Conservation (phyloP, 306 rosid genomes). For the Vigna angularis region DNA sequence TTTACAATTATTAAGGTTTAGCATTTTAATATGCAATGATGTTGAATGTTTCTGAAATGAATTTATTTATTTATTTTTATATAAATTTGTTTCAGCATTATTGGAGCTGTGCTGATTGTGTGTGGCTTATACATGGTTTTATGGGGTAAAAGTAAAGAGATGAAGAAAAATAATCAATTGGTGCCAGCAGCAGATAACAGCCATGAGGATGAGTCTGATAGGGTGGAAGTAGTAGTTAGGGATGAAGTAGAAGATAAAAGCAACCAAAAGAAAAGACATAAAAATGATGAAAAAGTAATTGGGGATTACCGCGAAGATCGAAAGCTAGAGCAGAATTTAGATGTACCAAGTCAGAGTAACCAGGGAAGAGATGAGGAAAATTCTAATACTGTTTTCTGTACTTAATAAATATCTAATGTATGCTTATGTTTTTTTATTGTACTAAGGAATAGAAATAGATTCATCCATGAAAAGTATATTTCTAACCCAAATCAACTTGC, state of each 20-base stretch:
- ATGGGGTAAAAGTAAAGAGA: slow-evolving; percentile 65
- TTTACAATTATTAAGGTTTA: neutral
- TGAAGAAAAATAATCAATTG: slow-evolving; percentile 42
- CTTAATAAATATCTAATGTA: no score
- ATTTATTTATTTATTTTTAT: neutral
- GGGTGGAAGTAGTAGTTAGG: slow-evolving; percentile 18
- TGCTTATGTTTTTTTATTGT: neutral
- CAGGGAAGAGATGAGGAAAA: neutral
- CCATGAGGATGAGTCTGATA: neutral
- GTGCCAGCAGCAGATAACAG: slow-evolving; percentile 28
- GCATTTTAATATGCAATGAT: no score
- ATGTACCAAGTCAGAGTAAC: neutral
- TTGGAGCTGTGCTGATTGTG: slow-evolving; percentile 54
- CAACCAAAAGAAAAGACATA: neutral
- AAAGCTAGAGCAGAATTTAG: neutral
- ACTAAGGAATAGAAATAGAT: no score
- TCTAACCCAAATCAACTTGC: neutral
- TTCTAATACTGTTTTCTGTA: neutral
- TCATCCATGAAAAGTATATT: no score
- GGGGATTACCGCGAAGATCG: neutral
- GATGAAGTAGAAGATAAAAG: slow-evolving; percentile 18
- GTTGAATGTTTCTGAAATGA: no score
- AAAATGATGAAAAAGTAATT: neutral
- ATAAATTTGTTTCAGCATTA: slow-evolving; percentile 34
- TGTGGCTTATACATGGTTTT: slow-evolving; percentile 54